Evolutionary conservation across 1,284 basidiomycete genomes (phyloP).

Genomic region (Malassezia slooffiae): DNA sequence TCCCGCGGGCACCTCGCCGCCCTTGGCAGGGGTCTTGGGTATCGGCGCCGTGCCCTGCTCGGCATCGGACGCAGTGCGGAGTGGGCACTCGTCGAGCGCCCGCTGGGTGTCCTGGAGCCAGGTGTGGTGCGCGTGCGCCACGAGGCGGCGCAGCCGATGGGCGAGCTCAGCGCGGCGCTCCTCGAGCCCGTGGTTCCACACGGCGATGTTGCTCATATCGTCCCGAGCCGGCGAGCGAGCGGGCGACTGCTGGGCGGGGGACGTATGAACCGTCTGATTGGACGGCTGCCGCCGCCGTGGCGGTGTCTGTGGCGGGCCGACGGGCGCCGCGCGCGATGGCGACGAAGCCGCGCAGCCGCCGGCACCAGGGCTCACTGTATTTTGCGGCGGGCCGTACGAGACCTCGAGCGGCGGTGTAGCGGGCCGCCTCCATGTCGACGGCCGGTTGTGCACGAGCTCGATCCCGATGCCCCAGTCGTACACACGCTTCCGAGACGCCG

Average conservation of each 20-base stretch:
- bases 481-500: conserved; percentile 17
- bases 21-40: not conserved
- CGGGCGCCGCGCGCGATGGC: no score
- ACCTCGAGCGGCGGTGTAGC: conserved; percentile 19
- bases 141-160: conserved; percentile 20
- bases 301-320: no score
- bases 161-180: conserved; percentile 30
- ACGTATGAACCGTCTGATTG: no score
- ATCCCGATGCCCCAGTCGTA: conserved; percentile 34
- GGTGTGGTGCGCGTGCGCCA: conserved; percentile 20
- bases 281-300: no score
- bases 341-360: no score
- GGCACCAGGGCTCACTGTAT: not conserved
- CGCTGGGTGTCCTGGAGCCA: conserved; percentile 20
- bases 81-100: not conserved
- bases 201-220: conserved; percentile 34
- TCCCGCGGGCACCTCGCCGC: not conserved
- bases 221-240: not conserved
- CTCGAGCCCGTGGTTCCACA: conserved; percentile 42
- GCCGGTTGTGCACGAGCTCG: conserved; percentile 23
- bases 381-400: conserved; percentile 18
- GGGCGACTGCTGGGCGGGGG: not conserved
- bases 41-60: not conserved
- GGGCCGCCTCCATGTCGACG: conserved; percentile 1
- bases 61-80: not conserved